These are phyloP conservation scores for Backusella morwellensis DNA, from an alignment of 192 early-diverging fungal genomes.

Conservation along the genomic window DNA sequence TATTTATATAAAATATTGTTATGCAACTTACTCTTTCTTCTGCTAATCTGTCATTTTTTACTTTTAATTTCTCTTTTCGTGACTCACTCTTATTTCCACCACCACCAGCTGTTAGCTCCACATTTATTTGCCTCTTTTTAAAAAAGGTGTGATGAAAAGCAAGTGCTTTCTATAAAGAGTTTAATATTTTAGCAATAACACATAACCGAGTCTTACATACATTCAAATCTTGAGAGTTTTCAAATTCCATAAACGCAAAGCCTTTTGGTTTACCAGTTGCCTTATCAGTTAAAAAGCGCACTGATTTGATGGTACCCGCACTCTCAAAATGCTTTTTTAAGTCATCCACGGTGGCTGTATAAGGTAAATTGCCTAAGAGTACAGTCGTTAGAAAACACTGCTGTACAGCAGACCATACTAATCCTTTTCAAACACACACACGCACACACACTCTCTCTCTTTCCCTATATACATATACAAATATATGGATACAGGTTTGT, in stretches of 20 bases:
- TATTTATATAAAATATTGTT: neutral
- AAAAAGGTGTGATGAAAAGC: constrained; percentile 62
- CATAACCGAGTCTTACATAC: constrained; percentile 31
- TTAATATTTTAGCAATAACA: neutral
- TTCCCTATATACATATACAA: neutral
- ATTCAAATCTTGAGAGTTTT: constrained; percentile 47
- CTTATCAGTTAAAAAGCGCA: constrained; percentile 69
- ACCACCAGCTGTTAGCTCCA: constrained; percentile 73
- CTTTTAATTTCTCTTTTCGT: constrained; percentile 46
- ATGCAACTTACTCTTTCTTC: constrained; percentile 50
- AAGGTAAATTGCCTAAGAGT: constrained; percentile 58
- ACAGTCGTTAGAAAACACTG: neutral
- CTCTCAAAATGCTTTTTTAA: constrained; percentile 57
- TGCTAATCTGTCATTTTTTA: constrained; percentile 48
- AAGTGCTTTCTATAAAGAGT: constrained; percentile 48
- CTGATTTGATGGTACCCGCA: constrained; percentile 53
- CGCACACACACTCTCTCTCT: neutral
- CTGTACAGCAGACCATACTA: neutral
- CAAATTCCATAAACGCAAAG: constrained; percentile 73
- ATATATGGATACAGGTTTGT: neutral
- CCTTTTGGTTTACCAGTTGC: constrained; percentile 67
- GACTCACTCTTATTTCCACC: constrained; percentile 61
- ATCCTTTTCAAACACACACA: neutral
- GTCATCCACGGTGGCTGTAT: constrained; percentile 60
- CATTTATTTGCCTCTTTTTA: constrained; percentile 66